Evolutionary conservation across 441 rosid species (phyloP).

Genomic region (Jatropha multifida): DNA sequence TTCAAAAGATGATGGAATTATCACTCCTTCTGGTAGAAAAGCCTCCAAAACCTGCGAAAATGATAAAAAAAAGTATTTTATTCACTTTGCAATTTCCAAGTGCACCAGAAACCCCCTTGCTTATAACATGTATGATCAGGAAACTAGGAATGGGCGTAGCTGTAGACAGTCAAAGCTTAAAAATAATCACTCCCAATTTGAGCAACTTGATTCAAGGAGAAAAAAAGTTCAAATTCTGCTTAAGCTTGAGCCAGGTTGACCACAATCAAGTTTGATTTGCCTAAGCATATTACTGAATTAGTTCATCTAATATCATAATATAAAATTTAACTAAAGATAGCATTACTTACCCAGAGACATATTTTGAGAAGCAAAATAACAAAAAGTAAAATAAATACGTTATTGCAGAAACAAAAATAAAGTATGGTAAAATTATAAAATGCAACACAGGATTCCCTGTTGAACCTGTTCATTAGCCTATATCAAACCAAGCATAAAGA

Average conservation of each 20-base stretch:
- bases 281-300: not conserved
- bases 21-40: constrained; percentile 65
- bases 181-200: not conserved
- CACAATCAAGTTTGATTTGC: not conserved
- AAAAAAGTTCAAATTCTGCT: constrained; percentile 5
- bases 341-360: not conserved
- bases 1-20: constrained; percentile 85
- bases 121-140: not conserved
- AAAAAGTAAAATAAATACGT: not conserved
- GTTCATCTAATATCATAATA: not conserved
- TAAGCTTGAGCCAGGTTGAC: not conserved
- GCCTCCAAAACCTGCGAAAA: constrained; percentile 77
- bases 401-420: not conserved
- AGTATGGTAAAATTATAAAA: not conserved
- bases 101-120: not conserved
- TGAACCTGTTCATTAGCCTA: too few species aligned
- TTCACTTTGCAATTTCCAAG: constrained; percentile 14
- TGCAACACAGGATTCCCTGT: not conserved
- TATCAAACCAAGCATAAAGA: not conserved
- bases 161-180: not conserved
- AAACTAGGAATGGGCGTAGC: not conserved
- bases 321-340: not conserved
- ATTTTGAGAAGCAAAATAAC: not conserved
- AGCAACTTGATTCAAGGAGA: not conserved
- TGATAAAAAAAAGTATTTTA: constrained; percentile 11